Evolutionary conservation across 2,329 filamentous ascomycete genomes (phyloP).

Genomic region (Stachybotrys elegans): DNA sequence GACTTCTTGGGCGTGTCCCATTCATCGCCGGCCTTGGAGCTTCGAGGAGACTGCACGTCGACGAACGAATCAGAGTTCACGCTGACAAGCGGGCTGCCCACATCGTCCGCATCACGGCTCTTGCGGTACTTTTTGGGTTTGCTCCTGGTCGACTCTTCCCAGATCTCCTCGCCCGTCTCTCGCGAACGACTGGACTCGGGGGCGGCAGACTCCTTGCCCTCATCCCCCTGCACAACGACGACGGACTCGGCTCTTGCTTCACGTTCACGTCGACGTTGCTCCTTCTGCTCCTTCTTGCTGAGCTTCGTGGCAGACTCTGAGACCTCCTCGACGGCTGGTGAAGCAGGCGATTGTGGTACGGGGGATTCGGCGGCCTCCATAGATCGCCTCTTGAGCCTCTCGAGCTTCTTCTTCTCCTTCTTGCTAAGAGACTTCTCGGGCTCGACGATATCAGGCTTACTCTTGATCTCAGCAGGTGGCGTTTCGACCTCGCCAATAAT

Average conservation of each 20-base stretch:
- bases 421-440: constrained; percentile 28
- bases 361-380: constrained; percentile 15
- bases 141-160: constrained; percentile 21
- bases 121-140: constrained; percentile 27
- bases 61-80: constrained; percentile 23
- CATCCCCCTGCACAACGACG: constrained; percentile 21
- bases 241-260: constrained; percentile 17
- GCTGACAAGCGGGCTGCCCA: constrained; percentile 17
- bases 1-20: constrained; percentile 23
- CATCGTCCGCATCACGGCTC: constrained; percentile 22
- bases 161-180: constrained; percentile 14
- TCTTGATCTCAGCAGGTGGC: constrained; percentile 21
- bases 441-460: no score
- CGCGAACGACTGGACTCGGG: constrained; percentile 11
- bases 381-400: constrained; percentile 35
- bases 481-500: constrained; percentile 45
- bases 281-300: constrained; percentile 22
- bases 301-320: constrained; percentile 18
- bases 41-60: constrained; percentile 15
- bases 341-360: constrained; percentile 5
- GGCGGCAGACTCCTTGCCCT: constrained; percentile 10
- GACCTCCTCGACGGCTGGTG: constrained; percentile 15
- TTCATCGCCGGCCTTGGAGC: constrained; percentile 18
- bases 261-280: constrained; percentile 38
- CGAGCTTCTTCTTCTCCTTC: constrained; percentile 44